These are phyloP conservation scores for Trametes elegans DNA, from an alignment of 768 basidiomycete genomes.

Conservation along the genomic window DNA sequence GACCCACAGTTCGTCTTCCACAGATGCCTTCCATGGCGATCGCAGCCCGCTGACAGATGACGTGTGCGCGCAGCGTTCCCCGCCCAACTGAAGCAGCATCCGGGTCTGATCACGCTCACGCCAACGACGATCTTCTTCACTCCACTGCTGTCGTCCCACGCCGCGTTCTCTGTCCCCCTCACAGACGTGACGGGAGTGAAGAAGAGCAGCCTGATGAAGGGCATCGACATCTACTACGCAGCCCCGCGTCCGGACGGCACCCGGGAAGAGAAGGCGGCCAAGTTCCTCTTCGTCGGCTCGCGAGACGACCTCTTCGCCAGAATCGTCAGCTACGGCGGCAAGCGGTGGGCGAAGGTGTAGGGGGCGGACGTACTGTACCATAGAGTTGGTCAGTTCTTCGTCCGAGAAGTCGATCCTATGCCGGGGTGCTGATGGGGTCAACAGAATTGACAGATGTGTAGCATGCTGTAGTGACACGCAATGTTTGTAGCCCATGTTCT, in stretches of 20 bases:
- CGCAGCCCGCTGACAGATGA: not conserved
- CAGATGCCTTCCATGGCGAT: not conserved
- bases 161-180: constrained; percentile 47
- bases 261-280: constrained; percentile 46
- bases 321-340: constrained; percentile 50
- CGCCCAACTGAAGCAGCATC: constrained; percentile 51
- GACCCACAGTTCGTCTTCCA: constrained; percentile 22
- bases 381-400: too few relatives aligned
- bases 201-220: constrained; percentile 53
- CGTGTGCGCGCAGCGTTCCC: constrained; percentile 48
- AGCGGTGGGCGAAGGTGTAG: constrained; percentile 50
- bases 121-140: constrained; percentile 51
- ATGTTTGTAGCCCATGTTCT: not conserved
- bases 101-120: constrained; percentile 62
- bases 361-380: too few relatives aligned
- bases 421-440: too few relatives aligned
- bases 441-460: too few relatives aligned
- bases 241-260: constrained; percentile 28
- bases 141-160: constrained; percentile 43
- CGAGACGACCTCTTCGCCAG: constrained; percentile 69
- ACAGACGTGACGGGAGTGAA: constrained; percentile 51
- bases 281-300: constrained; percentile 56
- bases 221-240: constrained; percentile 48
- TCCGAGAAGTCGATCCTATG: too few relatives aligned
- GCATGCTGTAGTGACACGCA: not conserved